phyloP scores from a whole-genome alignment of 495 filamentous ascomycete genomes.

The Zalerion maritima region DNA sequence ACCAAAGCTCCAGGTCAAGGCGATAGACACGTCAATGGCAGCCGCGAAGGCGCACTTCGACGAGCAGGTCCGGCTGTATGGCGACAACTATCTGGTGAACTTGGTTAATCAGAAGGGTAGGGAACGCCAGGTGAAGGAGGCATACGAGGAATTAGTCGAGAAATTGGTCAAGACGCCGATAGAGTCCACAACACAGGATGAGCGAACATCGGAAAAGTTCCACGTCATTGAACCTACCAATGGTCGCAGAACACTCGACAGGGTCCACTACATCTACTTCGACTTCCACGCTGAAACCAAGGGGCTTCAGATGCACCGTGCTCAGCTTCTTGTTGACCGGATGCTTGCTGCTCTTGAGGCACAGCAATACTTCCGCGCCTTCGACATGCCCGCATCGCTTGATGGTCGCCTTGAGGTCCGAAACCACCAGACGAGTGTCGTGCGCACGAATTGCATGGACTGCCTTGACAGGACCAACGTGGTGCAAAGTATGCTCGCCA shows the following conservation, averaged over 20 bases:
- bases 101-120: constrained; percentile 90
- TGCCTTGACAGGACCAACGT: constrained; percentile 97
- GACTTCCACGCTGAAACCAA: constrained; percentile 98
- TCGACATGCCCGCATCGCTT: constrained; percentile 60
- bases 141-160: constrained; percentile 79
- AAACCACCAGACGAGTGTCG: constrained; percentile 65
- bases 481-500: constrained; percentile 86
- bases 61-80: constrained; percentile 83
- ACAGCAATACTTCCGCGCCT: constrained; percentile 85
- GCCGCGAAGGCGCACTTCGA: constrained; percentile 77
- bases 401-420: constrained; percentile 63
- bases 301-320: constrained; percentile 82
- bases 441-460: constrained; percentile 98
- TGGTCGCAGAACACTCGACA: constrained; percentile 45
- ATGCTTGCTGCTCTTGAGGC: constrained; percentile 53
- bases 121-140: constrained; percentile 72
- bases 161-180: constrained; percentile 52
- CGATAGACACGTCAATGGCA: constrained; percentile 63
- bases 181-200: constrained; percentile 43
- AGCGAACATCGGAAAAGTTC: constrained; percentile 60
- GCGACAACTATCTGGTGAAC: constrained; percentile 93
- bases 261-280: constrained; percentile 90
- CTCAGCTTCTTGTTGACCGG: constrained; percentile 69
- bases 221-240: constrained; percentile 52
- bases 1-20: constrained; percentile 73